Base-by-base conservation (phyloP, 345 rosid genomes). In the Balakata baccata region DNA sequence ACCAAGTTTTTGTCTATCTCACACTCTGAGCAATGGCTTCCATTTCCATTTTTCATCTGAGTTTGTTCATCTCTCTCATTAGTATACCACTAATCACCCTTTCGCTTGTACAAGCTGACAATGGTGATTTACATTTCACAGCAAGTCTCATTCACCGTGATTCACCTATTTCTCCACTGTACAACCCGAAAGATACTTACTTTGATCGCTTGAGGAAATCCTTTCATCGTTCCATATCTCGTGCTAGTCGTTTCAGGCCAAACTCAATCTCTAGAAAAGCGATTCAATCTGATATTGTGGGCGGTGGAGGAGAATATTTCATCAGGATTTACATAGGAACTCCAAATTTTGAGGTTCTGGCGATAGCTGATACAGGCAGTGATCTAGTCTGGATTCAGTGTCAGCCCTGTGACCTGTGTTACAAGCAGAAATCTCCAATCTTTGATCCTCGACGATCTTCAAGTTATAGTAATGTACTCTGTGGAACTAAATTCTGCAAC, bases 111-210 rank as follows among this genome's bases (percentile, higher is more conserved):
- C 50, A 69, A 65, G 47, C 79, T 41, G 5, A 0, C 38, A 12
- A 53, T 16, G 49, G 23, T 11, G 77, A 75, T 63, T 79, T 89
- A 18, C 23, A 25, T 16, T 18, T 54, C 64, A 81, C 62, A 37
- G 65, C 84, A 7, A 71, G 83, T 69, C 84, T 85, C 3, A 87
- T 88, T 64, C 90, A 85, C 70, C 83, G 86, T 2, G 93, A 92
- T 77, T 89, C 90, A 18, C 90, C 84, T 0, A 22, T 52, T 25
- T 92, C 89, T 11, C 90, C 90, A 13, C 74, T 87, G 17, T 81
- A 85, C 69, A 80, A 79, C 38, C 83, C 90, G 0, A 60, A 64
- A 0, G 69, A 64, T 11, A 83, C 89, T 6, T 3, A 8, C 62
- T 70, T 64, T 5, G 84, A 86, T 39, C 56, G 76, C 16, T 1